phyloP scores from a whole-genome alignment of 108 stramenopile species.

The Nitzschia sp. region DNA sequence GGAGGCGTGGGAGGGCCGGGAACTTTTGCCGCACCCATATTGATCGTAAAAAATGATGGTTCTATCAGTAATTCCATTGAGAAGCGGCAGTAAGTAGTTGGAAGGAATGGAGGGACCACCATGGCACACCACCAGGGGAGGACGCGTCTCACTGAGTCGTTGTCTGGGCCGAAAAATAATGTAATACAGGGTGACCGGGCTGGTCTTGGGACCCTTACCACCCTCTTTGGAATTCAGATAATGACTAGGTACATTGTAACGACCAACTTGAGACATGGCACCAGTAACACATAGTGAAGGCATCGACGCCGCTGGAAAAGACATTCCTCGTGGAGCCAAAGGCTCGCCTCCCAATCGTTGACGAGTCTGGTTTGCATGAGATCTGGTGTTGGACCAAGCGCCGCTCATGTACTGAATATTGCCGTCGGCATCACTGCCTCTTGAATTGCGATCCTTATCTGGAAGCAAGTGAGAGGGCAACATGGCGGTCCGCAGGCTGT shows the following conservation, averaged over 20 bases:
- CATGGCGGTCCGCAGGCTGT: too few species aligned
- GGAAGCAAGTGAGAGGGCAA: too few species aligned
- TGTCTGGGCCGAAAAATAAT: constrained; percentile 49
- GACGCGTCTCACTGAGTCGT: constrained; percentile 7
- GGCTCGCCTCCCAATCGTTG: too few species aligned
- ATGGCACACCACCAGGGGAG: constrained; percentile 60
- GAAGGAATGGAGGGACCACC: constrained; percentile 73
- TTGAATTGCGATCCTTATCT: too few species aligned
- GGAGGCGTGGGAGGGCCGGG: constrained; percentile 14
- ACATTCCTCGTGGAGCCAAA: too few species aligned
- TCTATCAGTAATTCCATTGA: constrained; percentile 51
- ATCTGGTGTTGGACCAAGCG: too few species aligned
- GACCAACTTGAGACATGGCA: constrained; percentile 35
- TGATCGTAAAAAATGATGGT: constrained; percentile 55
- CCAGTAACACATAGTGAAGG: constrained; percentile 52
- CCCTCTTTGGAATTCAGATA: not conserved
- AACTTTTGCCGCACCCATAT: constrained; percentile 52
- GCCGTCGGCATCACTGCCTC: too few species aligned
- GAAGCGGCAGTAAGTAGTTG: constrained; percentile 60
- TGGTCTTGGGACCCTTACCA: not conserved
- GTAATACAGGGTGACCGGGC: constrained; percentile 24
- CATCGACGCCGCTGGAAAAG: constrained; percentile 3
- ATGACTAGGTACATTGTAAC: constrained; percentile 7
- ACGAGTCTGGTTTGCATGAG: too few species aligned
- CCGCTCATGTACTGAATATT: too few species aligned